Evolutionary conservation across 1,284 basidiomycete genomes (phyloP).

Genomic region (Ganoderma sp.): DNA sequence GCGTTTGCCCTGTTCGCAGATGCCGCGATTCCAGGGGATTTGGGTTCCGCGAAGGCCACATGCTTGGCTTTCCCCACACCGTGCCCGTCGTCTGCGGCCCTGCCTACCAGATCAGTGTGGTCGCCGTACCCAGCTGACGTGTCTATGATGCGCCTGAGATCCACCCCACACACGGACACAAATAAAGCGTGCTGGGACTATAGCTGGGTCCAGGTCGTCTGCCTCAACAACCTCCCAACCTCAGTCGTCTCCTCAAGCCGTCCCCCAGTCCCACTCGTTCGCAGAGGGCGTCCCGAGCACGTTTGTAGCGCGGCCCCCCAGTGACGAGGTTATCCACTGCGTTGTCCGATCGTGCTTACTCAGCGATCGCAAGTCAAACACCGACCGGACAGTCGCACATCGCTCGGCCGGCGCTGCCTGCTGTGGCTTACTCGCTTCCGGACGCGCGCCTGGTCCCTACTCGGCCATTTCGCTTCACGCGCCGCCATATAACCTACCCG

Average conservation of each 20-base stretch:
- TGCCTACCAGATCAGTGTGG: slow-evolving; percentile 14
- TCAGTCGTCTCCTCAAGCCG: not conserved
- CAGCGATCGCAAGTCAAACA: not conserved
- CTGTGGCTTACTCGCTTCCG: slow-evolving; percentile 8
- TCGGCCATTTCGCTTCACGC: not conserved
- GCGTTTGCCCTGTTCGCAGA: slow-evolving; percentile 8
- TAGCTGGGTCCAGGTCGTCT: slow-evolving; percentile 6
- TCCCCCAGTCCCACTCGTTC: not conserved
- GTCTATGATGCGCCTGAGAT: slow-evolving; percentile 21
- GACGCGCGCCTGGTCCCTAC: not conserved
- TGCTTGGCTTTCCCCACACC: slow-evolving; percentile 21
- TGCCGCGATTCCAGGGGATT: slow-evolving; percentile 17
- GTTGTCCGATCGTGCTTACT: slow-evolving; percentile 11
- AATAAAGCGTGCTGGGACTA: slow-evolving; percentile 18
- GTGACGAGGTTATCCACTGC: slow-evolving; percentile 5
- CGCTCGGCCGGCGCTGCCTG: not conserved
- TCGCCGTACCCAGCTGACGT: slow-evolving; percentile 26
- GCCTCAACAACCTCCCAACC: slow-evolving; percentile 4
- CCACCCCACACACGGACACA: slow-evolving; percentile 12
- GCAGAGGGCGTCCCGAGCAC: not conserved
- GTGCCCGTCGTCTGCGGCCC: slow-evolving; percentile 1
- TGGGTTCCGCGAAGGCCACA: slow-evolving; percentile 3
- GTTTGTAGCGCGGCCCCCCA: not conserved
- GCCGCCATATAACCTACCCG: slow-evolving; percentile 8
- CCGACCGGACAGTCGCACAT: slow-evolving; percentile 1